Conservation (phyloP, 768 basidiomycete species). For the Ephemerocybe angulata region DNA sequence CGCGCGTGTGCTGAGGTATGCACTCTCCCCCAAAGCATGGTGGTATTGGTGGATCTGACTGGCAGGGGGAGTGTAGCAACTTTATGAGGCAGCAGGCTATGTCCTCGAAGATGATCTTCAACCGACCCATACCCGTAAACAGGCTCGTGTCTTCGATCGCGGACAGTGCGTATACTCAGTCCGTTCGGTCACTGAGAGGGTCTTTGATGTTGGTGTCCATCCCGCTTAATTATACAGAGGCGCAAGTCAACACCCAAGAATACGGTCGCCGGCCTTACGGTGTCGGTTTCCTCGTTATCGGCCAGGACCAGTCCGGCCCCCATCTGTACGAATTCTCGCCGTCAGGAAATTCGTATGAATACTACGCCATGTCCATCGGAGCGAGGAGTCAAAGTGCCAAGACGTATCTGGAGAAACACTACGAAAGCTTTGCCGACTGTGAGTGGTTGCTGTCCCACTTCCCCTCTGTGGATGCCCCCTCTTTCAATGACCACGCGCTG, state of each 20-base stretch:
- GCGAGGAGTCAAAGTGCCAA: slow-evolving; percentile 97
- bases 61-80: slow-evolving; percentile 53
- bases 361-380: slow-evolving; percentile 97
- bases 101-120: slow-evolving; percentile 92
- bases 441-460: slow-evolving; percentile 26
- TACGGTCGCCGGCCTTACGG: slow-evolving; percentile 97
- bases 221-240: slow-evolving; percentile 54
- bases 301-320: slow-evolving; percentile 93
- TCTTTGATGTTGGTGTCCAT: neutral
- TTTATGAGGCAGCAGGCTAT: slow-evolving; percentile 99
- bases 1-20: slow-evolving; percentile 92
- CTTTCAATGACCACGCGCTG: no score
- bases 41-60: neutral
- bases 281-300: slow-evolving; percentile 97
- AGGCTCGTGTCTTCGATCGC: slow-evolving; percentile 91
- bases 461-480: no score
- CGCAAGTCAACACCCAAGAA: slow-evolving; percentile 97
- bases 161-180: slow-evolving; percentile 65
- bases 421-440: slow-evolving; percentile 84
- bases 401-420: slow-evolving; percentile 96
- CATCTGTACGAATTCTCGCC: slow-evolving; percentile 99
- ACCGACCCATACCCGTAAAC: slow-evolving; percentile 90
- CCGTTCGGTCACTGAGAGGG: neutral
- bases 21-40: slow-evolving; percentile 5
- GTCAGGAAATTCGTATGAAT: slow-evolving; percentile 95